Evolutionary conservation across 805 yeast species (phyloP), one percentile per base, ranked within the genome.

Genomic region (Lachancea quebecensis): DNA sequence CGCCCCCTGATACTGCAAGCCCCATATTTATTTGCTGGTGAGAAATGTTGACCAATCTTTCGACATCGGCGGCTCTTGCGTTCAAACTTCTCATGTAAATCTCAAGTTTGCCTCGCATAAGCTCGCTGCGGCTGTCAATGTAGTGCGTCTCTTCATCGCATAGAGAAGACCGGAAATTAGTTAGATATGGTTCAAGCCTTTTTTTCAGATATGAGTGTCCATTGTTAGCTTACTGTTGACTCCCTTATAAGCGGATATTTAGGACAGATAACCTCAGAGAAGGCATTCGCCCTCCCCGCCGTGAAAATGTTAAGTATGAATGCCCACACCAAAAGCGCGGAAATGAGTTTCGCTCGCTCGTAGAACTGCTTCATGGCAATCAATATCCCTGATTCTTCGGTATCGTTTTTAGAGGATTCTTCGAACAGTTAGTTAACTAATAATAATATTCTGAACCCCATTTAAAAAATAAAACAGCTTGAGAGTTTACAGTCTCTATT

Each of bases 1-100:
- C 72, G 38, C 68, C 68, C 40, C 71, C 65, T 1, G 68, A 52
- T 34, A 62, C 45, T 2, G 73, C 69, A 48, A 69, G 58, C 33
- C 70, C 62, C 38, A 68, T 62, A 10, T 35, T 33, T 14, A 55
- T 56, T 1, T 70, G 72, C 32, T 54, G 55, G 9, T 41, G 38
- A 48, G 54, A 41, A 5, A 50, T 47, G n/a, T 46, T 36, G n/a
- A 54, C 48, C 47, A 62, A 66, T 16, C 33, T 35, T 8, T 53
- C 51, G 4, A 56, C 50, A 38, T 69, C 58, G 31, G 71, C 63
- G 0, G 59, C 62, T 0, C 73, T 69, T n/a, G 68, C 60, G 1
- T 55, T 49, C 12, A 66, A 57, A 14, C 64, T 51, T 4, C 44
- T 39, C 15, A 75, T 53, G 33, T 68, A 65, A 1, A 55, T 46